Evolutionary conservation across 352 stramenopile species (phyloP).

Genomic region (Nothophytophthora sp.): DNA sequence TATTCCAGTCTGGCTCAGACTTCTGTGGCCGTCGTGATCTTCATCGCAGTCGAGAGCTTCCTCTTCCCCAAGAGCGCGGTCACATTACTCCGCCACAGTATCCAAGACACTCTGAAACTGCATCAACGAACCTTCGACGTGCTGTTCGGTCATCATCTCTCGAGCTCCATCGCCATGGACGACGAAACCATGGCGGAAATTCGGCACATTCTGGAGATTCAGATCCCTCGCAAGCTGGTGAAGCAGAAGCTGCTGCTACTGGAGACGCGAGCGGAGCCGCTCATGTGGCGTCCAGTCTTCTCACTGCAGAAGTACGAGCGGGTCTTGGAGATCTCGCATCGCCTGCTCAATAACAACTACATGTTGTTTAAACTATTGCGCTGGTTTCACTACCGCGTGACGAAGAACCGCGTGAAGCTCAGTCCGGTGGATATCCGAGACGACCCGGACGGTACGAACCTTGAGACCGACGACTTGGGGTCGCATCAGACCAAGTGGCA

Average conservation of each 20-base stretch:
- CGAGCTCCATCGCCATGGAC: conserved; percentile 47
- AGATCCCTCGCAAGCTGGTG: conserved; percentile 49
- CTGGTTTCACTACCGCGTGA: conserved; percentile 69
- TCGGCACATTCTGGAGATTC: conserved; percentile 47
- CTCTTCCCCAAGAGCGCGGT: conserved; percentile 68
- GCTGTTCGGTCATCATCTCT: conserved; percentile 70
- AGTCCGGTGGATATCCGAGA: conserved; percentile 58
- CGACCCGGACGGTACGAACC: conserved; percentile 5
- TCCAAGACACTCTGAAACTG: conserved; percentile 60
- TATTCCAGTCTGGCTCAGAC: conserved; percentile 79
- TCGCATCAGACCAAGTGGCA: conserved; percentile 58
- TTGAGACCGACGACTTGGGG: conserved; percentile 11
- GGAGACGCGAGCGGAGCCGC: conserved; percentile 59
- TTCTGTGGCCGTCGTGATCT: conserved; percentile 70
- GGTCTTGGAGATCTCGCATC: conserved; percentile 60
- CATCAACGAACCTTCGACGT: conserved; percentile 59
- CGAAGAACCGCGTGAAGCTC: conserved; percentile 35
- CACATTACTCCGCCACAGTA: conserved; percentile 59
- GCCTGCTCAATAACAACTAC: conserved; percentile 82
- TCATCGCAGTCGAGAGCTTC: conserved; percentile 65
- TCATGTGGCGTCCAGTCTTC: conserved; percentile 67
- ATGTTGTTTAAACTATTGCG: conserved; percentile 72
- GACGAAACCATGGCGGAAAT: conserved; percentile 49
- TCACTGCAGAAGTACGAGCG: conserved; percentile 68
- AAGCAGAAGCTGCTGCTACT: conserved; percentile 54